Percentiles rank a stretch among this genome's conserved stretches.
These are phyloP conservation scores for sweet orange (Citrus sinensis) DNA, from an alignment of 345 rosid genomes.

Conservation along the genomic window DNA sequence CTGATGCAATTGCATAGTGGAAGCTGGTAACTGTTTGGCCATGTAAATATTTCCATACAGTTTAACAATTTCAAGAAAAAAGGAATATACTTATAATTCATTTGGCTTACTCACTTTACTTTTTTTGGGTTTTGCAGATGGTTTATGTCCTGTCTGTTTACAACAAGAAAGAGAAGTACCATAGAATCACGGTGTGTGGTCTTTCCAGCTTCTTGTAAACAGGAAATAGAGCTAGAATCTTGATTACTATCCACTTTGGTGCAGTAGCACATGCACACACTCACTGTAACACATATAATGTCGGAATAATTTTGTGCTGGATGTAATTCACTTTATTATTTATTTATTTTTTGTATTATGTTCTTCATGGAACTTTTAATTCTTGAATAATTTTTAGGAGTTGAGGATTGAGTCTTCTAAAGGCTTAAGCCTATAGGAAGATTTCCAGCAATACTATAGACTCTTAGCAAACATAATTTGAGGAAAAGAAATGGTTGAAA, in stretches of 20 bases:
- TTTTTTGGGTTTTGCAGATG: conserved; percentile 58
- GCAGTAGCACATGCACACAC: neutral
- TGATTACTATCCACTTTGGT: neutral
- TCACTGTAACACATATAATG: neutral
- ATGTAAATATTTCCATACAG: neutral
- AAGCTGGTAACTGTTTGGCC: neutral
- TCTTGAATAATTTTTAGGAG: neutral
- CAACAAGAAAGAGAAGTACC: conserved; percentile 90
- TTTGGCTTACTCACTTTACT: neutral
- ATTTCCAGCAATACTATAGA: neutral
- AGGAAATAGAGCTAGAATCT: neutral
- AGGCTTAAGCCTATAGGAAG: neutral
- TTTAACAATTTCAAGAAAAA: neutral
- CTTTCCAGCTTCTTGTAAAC: conserved; percentile 14
- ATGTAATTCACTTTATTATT: neutral
- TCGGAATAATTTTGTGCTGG: neutral
- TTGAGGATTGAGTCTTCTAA: neutral
- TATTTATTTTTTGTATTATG: neutral
- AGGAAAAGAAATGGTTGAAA: too few species aligned
- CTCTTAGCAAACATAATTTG: neutral
- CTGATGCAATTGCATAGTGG: neutral
- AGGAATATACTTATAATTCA: neutral
- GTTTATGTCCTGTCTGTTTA: conserved; percentile 87
- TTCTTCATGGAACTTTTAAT: neutral
- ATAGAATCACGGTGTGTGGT: conserved; percentile 71